Base-by-base conservation (phyloP, 192 early-diverging fungal genomes). In the Rhizophagus clarus region DNA sequence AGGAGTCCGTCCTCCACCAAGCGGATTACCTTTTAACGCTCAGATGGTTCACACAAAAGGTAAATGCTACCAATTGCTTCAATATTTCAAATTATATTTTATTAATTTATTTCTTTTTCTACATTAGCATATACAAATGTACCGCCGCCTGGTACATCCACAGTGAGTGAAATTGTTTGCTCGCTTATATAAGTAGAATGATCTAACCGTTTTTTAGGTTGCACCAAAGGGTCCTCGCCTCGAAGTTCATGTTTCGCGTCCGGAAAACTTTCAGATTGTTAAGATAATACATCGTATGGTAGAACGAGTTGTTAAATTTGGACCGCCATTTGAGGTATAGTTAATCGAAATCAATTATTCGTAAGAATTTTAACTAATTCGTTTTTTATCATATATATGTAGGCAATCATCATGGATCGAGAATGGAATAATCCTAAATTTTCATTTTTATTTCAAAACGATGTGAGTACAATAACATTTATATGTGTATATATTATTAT, bases 241-340 rank as follows among this genome's bases (percentile, higher is more conserved):
- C 11, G 95, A 96, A 81, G 90, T 96, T 4, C 88, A 84, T 12
- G 93, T 96, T 4, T 61, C 47, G 0, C 84, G 87, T 31, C 96
- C 96, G 12, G 79, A 77, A 24, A 88, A 95, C 82, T 79, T 60
- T 1, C 86, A 83, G 32, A 73, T 88, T 9, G 70, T 88, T 24
- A 86, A 88, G 45, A 83, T 91, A 61, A 97, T 98, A 51, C 96
- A 98, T 87, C 92, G 95, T 72, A 91, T 91, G 28, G 87, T 96
- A 8, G 95, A 97, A 81, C 90, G 94, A 56, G 93, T 96, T 1
- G 67, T 97, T 3, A 81, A 85, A 61, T 84, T 91, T 82, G 97
- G 97, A 0, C 89, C 91, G 9, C 81, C 72, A 26, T 97, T 98
- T 81, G 96, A 91, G 63, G 82, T 79, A 81, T 11, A n/a, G 66